These are phyloP conservation scores for Penstemon barbatus DNA, from an alignment of 257 asterid genomes.

Conservation along the genomic window DNA sequence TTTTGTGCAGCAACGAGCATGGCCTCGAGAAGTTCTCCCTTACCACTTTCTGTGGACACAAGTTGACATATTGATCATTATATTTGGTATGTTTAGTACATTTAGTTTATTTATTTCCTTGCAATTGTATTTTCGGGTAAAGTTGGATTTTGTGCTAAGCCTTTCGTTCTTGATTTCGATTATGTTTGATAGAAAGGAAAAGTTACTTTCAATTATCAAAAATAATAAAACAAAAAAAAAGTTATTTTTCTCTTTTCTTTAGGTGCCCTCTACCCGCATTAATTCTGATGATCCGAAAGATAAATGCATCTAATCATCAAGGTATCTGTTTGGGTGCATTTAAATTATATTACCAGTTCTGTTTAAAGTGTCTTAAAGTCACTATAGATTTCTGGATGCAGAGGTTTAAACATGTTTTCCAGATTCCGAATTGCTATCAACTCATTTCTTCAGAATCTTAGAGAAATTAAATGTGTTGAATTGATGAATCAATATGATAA, in stretches of 20 bases:
- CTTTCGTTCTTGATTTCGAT: conserved; percentile 24
- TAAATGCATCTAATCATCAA: conserved; percentile 7
- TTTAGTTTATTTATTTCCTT: background rate
- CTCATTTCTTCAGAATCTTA: too few relatives aligned
- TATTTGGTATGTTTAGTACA: conserved; percentile 33
- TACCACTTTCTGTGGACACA: conserved; percentile 51
- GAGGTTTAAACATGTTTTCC: too few relatives aligned
- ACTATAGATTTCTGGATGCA: conserved; percentile 7
- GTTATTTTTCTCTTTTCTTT: conserved; percentile 9
- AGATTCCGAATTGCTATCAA: too few relatives aligned
- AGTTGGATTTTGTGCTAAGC: conserved; percentile 26
- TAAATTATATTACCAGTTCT: conserved; percentile 13
- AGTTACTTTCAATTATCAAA: conserved; percentile 18
- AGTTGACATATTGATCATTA: conserved; percentile 31
- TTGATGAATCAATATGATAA: too few relatives aligned
- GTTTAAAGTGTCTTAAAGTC: background rate
- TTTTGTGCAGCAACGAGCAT: conserved; percentile 38
- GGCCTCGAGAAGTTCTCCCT: conserved; percentile 43
- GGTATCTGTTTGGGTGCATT: conserved; percentile 22
- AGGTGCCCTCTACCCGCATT: background rate
- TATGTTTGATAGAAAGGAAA: conserved; percentile 40
- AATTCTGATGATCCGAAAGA: conserved; percentile 24
- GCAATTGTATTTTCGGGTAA: background rate
- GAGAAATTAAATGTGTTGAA: too few relatives aligned
- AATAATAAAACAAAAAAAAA: too few relatives aligned